A percentile compares a stretch with the other conserved stretches of the same genome.
These are phyloP conservation scores for Aspergillus hiratsukae DNA, from an alignment of 2,329 filamentous ascomycete species.

Conservation along the genomic window DNA sequence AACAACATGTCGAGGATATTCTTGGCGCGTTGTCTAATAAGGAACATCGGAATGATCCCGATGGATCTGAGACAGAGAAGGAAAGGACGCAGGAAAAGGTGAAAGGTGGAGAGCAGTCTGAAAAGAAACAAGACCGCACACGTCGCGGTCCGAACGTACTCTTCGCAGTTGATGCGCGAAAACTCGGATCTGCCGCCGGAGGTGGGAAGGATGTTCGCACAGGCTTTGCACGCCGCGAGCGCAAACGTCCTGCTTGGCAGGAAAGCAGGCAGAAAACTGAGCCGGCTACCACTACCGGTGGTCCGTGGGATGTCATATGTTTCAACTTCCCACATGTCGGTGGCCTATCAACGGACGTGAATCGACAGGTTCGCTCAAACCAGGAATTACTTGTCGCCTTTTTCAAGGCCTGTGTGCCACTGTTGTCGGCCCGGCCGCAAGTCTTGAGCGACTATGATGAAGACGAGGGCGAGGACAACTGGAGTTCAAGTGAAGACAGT, in stretches of 20 bases:
- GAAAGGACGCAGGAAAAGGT: neutral
- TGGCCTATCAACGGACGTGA: constrained; percentile 86
- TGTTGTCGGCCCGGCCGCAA: constrained; percentile 31
- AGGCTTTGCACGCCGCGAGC: constrained; percentile 29
- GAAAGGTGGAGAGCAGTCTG: constrained; percentile 1
- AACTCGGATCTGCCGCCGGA: constrained; percentile 33
- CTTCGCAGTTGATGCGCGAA: constrained; percentile 42
- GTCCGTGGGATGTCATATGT: constrained; percentile 68
- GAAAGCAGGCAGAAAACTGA: constrained; percentile 4
- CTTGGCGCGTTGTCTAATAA: constrained; percentile 8
- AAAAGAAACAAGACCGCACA: neutral
- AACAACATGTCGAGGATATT: constrained; percentile 52
- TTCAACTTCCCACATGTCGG: constrained; percentile 99
- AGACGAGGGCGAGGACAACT: constrained; percentile 9
- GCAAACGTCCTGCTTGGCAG: constrained; percentile 28
- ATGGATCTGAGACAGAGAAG: neutral
- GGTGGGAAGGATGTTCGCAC: constrained; percentile 43
- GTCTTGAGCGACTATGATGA: constrained; percentile 17
- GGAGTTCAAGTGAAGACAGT: constrained; percentile 1
- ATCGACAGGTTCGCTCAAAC: constrained; percentile 89
- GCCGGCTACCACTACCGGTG: constrained; percentile 14
- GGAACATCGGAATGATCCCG: neutral
- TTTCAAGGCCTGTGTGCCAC: constrained; percentile 42
- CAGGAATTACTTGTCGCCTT: constrained; percentile 56
- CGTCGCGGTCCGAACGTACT: constrained; percentile 28